These are phyloP conservation scores for Trichoderma guizhouense DNA, from an alignment of 2,329 filamentous ascomycete species.

Conservation along the genomic window DNA sequence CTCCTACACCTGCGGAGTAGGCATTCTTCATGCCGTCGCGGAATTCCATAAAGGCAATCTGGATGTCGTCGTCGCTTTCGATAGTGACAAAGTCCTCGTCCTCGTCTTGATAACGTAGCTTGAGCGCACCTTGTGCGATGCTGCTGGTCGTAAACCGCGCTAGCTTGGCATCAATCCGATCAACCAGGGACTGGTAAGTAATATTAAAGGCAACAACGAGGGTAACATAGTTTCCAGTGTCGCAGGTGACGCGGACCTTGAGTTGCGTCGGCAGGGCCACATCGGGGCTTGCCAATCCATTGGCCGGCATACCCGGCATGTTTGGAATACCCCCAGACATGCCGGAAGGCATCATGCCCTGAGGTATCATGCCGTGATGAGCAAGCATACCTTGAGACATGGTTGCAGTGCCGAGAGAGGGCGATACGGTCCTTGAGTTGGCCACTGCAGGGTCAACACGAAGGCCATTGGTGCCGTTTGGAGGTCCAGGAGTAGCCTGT, in stretches of 20 bases:
- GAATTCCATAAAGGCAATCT: conserved; percentile 94
- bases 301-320: conserved; percentile 20
- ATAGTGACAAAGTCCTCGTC: conserved; percentile 93
- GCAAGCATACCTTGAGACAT: conserved; percentile 19
- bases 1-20: conserved; percentile 69
- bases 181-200: conserved; percentile 86
- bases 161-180: conserved; percentile 94
- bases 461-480: conserved; percentile 32
- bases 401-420: conserved; percentile 40
- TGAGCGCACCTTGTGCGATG: conserved; percentile 77
- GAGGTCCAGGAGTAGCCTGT: conserved; percentile 42
- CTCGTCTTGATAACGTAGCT: conserved; percentile 85
- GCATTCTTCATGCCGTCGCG: conserved; percentile 62
- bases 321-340: conserved; percentile 15
- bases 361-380: conserved; percentile 6
- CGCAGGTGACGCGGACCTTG: conserved; percentile 93
- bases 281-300: conserved; percentile 44
- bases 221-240: conserved; percentile 81
- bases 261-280: conserved; percentile 67
- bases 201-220: conserved; percentile 97
- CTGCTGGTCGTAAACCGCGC: conserved; percentile 80
- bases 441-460: conserved; percentile 38
- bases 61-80: conserved; percentile 92
- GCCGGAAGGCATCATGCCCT: neutral
- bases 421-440: conserved; percentile 46